Evolutionary conservation across 1,139 yeast genomes (phyloP).

Genomic region (Pneumocystis canis): DNA sequence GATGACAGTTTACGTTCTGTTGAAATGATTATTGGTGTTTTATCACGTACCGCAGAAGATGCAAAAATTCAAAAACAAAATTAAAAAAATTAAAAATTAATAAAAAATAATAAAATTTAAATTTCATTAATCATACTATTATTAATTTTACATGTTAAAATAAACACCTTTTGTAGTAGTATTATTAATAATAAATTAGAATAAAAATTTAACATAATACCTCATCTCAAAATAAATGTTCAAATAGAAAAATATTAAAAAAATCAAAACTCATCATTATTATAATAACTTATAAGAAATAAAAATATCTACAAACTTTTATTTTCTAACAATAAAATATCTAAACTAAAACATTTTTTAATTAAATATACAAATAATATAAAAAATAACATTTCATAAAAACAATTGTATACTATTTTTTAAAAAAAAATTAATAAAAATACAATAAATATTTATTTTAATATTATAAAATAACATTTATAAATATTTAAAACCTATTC

Average conservation of each 20-base stretch:
- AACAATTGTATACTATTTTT: too few relatives aligned
- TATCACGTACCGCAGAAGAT: constrained; percentile 69
- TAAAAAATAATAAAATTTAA: neutral
- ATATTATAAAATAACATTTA: neutral
- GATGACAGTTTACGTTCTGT: constrained; percentile 83
- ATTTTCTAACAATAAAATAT: too few relatives aligned
- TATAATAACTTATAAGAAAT: too few relatives aligned
- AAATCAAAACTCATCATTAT: too few relatives aligned
- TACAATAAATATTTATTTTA: neutral
- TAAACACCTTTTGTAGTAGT: neutral
- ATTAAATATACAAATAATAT: neutral
- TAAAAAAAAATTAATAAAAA: too few relatives aligned
- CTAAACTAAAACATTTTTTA: too few relatives aligned
- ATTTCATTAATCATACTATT: neutral
- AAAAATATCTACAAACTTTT: too few relatives aligned
- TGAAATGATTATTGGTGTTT: constrained; percentile 63
- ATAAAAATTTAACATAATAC: too few relatives aligned
- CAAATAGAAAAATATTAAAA: too few relatives aligned
- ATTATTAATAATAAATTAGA: neutral
- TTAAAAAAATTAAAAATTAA: neutral
- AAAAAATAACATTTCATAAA: neutral
- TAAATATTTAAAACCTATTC: neutral
- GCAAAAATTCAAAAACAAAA: constrained; percentile 32
- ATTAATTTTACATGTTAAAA: neutral
- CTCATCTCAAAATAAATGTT: neutral